Evolutionary conservation across 176 grass and related monocot genomes (phyloP).

Genomic region (Saccharum spontaneum): DNA sequence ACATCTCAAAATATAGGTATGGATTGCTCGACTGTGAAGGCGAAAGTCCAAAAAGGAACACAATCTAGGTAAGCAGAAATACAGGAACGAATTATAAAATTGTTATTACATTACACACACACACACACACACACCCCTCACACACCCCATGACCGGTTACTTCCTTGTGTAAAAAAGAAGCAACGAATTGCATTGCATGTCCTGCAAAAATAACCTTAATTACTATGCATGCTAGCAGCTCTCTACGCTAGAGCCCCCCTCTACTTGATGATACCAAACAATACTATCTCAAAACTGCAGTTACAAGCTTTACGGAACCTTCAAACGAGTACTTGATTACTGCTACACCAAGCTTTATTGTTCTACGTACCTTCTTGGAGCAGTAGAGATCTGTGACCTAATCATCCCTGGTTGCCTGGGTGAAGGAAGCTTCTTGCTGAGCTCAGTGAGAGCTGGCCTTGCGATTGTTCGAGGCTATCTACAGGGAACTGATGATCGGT

Average conservation of each 20-base stretch:
- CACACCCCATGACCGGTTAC: background rate
- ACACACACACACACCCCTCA: background rate
- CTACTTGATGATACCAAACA: slow-evolving; percentile 16
- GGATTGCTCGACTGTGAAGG: background rate
- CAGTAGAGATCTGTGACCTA: background rate
- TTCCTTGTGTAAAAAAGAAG: slow-evolving; percentile 46
- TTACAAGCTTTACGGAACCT: slow-evolving; percentile 15
- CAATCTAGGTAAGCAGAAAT: background rate
- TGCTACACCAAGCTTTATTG: slow-evolving; percentile 25
- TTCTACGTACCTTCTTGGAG: slow-evolving; percentile 45
- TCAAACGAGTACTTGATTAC: background rate
- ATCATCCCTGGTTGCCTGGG: slow-evolving; percentile 43
- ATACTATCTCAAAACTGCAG: slow-evolving; percentile 17
- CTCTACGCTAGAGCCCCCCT: slow-evolving; percentile 1
- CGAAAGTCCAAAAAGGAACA: slow-evolving; percentile 4
- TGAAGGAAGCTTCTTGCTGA: slow-evolving; percentile 65
- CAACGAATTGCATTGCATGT: slow-evolving; percentile 30
- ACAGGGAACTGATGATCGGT: slow-evolving; percentile 45
- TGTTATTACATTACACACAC: slow-evolving; percentile 43
- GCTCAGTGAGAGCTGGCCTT: slow-evolving; percentile 57
- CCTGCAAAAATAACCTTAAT: background rate
- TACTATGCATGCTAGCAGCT: slow-evolving; percentile 12
- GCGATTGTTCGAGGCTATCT: slow-evolving; percentile 52
- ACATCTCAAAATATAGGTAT: background rate
- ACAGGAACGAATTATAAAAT: slow-evolving; percentile 28